phyloP scores from a whole-genome alignment of 768 basidiomycete genomes.

The Omphalotus guepiniiformis region DNA sequence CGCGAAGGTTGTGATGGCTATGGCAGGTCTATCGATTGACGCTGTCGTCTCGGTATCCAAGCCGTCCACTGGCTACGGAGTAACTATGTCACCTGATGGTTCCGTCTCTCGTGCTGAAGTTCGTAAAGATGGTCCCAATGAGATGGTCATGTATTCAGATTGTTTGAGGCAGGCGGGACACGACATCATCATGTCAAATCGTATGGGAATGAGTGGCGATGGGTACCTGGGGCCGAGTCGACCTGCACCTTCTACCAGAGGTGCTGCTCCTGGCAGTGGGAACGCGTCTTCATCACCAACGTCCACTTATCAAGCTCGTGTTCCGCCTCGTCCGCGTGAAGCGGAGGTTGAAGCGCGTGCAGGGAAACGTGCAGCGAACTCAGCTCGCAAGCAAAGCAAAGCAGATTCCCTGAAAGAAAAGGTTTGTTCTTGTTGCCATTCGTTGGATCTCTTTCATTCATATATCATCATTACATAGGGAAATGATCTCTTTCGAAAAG shows the following conservation, averaged over 20 bases:
- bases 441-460: not conserved
- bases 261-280: not conserved
- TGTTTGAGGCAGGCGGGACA: not conserved
- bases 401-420: constrained; percentile 9
- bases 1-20: constrained; percentile 10
- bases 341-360: constrained; percentile 12
- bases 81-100: not conserved
- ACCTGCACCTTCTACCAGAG: not conserved
- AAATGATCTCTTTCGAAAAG: not conserved
- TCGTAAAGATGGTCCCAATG: not conserved
- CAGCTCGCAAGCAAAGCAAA: constrained; percentile 1
- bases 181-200: not conserved
- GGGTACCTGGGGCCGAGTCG: not conserved
- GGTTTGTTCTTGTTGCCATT: not conserved
- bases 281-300: too few species aligned
- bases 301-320: not conserved
- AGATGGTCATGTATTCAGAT: not conserved
- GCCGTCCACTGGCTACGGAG: not conserved
- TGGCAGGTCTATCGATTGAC: constrained; percentile 9
- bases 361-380: constrained; percentile 3
- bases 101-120: not conserved
- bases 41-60: not conserved
- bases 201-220: not conserved
- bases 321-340: constrained; percentile 5
- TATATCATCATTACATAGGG: not conserved